Conservation (phyloP, 306 rosid genomes). For the Corylus avellana region DNA sequence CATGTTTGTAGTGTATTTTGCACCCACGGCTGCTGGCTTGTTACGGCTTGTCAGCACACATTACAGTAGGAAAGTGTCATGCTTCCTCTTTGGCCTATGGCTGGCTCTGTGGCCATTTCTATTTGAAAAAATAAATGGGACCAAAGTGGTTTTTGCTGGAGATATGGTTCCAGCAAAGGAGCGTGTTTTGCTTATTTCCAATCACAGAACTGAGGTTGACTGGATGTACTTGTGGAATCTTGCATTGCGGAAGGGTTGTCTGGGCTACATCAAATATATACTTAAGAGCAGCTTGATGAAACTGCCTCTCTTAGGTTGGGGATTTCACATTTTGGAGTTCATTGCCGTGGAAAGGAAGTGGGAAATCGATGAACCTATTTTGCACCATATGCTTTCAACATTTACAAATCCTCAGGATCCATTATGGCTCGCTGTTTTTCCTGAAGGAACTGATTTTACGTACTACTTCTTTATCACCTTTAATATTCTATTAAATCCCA, state of each 20-base stretch:
- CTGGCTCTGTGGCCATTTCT: conserved; percentile 84
- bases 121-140: conserved; percentile 78
- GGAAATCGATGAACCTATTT: conserved; percentile 72
- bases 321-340: conserved; percentile 88
- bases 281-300: conserved; percentile 97
- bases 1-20: conserved; percentile 65
- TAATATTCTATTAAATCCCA: conserved; percentile 15
- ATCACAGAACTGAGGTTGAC: conserved; percentile 96
- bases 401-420: conserved; percentile 68
- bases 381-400: conserved; percentile 56
- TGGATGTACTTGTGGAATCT: conserved; percentile 99
- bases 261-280: conserved; percentile 80
- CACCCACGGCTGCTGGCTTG: conserved; percentile 49
- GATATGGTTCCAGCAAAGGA: conserved; percentile 70
- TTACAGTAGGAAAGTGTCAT: conserved; percentile 68
- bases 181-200: conserved; percentile 80
- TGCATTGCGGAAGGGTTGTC: conserved; percentile 75
- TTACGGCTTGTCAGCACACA: conserved; percentile 56
- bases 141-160: conserved; percentile 80
- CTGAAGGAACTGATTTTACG: conserved; percentile 97
- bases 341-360: conserved; percentile 92
- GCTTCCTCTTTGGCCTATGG: conserved; percentile 73
- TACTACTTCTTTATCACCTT: conserved; percentile 40
- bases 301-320: conserved; percentile 94
- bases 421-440: conserved; percentile 88